A percentile compares a stretch with the other conserved stretches of the same genome.
These are phyloP conservation scores for Arthrinium puccinioides DNA, from an alignment of 2,329 filamentous ascomycete genomes.

Conservation along the genomic window DNA sequence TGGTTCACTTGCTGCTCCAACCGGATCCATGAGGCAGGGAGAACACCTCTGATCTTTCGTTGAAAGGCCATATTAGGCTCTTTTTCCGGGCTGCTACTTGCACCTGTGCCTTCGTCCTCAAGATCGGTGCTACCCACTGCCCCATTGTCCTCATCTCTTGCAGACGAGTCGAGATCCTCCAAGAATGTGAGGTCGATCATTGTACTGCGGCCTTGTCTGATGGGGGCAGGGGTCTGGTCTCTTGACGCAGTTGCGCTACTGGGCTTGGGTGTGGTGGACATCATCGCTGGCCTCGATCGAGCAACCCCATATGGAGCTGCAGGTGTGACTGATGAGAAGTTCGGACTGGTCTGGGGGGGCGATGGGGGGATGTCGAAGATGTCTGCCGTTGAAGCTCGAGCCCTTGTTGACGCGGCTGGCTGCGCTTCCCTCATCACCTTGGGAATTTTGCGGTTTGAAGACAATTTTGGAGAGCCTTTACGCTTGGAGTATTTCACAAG, in stretches of 20 bases:
- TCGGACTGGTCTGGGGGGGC: slow-evolving; percentile 29
- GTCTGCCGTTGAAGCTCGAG: slow-evolving; percentile 2
- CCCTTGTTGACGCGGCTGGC: not conserved
- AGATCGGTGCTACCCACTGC: slow-evolving; percentile 25
- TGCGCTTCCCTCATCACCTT: slow-evolving; percentile 6
- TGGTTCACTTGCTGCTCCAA: slow-evolving; percentile 41
- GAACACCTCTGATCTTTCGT: slow-evolving; percentile 47
- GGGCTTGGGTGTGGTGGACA: slow-evolving; percentile 17
- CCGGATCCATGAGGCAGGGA: slow-evolving; percentile 61
- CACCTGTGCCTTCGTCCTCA: slow-evolving; percentile 22
- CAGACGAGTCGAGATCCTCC: slow-evolving; percentile 9
- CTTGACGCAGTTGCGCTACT: slow-evolving; percentile 19
- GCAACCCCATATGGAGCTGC: slow-evolving; percentile 5
- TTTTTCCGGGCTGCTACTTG: slow-evolving; percentile 21
- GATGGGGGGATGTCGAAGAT: slow-evolving; percentile 31
- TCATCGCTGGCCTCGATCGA: slow-evolving; percentile 3
- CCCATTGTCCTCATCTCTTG: slow-evolving; percentile 8
- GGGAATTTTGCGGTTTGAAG: slow-evolving; percentile 15
- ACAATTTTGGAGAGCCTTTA: slow-evolving; percentile 17
- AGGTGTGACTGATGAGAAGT: slow-evolving; percentile 11
- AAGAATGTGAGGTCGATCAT: slow-evolving; percentile 19
- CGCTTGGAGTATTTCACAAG: slow-evolving; percentile 12
- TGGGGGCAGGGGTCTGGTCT: slow-evolving; percentile 16
- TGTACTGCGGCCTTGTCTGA: slow-evolving; percentile 7
- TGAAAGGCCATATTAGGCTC: not conserved